Conservation (phyloP, 2,329 filamentous ascomycete genomes). For the Plenodomus lindquistii region DNA sequence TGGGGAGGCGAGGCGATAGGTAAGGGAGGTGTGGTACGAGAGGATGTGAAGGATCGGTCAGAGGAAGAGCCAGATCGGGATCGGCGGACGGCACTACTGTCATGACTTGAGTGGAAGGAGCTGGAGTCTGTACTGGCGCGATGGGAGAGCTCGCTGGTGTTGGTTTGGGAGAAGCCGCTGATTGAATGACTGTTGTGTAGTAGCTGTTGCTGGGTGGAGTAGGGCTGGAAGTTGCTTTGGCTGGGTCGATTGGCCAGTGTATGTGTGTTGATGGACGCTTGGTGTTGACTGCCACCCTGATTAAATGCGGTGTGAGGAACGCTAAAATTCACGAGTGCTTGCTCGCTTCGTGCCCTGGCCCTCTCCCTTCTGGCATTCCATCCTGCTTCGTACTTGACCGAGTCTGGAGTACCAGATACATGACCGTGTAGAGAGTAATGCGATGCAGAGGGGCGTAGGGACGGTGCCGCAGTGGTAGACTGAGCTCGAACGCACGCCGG, state of each 20-base stretch:
- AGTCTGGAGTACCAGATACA: background rate
- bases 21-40: conserved; percentile 8
- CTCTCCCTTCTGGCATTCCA: conserved; percentile 25
- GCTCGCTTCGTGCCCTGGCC: conserved; percentile 19
- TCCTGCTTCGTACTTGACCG: conserved; percentile 7
- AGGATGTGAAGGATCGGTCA: conserved; percentile 10
- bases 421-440: conserved; percentile 4
- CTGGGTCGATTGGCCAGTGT: conserved; percentile 6
- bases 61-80: conserved; percentile 15
- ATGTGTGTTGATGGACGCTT: conserved; percentile 11
- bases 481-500: conserved; percentile 1
- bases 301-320: conserved; percentile 13
- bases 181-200: conserved; percentile 16
- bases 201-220: conserved; percentile 20
- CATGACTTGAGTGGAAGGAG: conserved; percentile 12
- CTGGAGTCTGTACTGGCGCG: conserved; percentile 14
- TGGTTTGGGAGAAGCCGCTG: conserved; percentile 3
- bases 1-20: conserved; percentile 1
- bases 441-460: conserved; percentile 3
- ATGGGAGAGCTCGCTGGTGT: conserved; percentile 7
- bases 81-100: conserved; percentile 11
- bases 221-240: conserved; percentile 4
- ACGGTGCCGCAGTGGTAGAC: conserved; percentile 5
- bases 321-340: conserved; percentile 8
- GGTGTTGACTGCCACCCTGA: conserved; percentile 10